Conservation (phyloP, 1,284 basidiomycete species). For the Papiliotrema fonsecae region DNA sequence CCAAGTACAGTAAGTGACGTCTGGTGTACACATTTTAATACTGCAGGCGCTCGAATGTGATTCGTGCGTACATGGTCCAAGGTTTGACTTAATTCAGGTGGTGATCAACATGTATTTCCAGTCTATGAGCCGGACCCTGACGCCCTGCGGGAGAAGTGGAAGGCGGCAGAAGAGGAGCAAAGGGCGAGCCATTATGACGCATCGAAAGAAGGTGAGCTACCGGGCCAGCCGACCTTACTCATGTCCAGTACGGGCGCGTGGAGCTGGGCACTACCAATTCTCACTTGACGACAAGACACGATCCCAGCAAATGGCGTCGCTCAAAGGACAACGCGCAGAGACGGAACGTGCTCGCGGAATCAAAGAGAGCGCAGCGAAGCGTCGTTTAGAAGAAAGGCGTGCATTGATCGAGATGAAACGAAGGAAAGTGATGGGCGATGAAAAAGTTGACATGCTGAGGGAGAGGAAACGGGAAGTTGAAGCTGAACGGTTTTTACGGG, state of each 20-base stretch:
- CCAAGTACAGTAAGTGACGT: conserved; percentile 39
- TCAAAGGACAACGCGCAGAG: conserved; percentile 62
- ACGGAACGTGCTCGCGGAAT: conserved; percentile 59
- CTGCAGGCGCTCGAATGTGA: conserved; percentile 57
- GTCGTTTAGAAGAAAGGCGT: conserved; percentile 73
- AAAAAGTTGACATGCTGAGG: conserved; percentile 26
- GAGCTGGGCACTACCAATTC: conserved; percentile 86
- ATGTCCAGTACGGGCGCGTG: conserved; percentile 61
- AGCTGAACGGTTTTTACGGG: conserved; percentile 34
- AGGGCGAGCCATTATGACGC: conserved; percentile 77
- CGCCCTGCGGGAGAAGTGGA: conserved; percentile 69
- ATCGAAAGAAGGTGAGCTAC: conserved; percentile 59
- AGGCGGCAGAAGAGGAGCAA: conserved; percentile 64
- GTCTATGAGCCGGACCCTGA: conserved; percentile 79
- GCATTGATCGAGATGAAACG: conserved; percentile 74
- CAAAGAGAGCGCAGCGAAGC: conserved; percentile 54
- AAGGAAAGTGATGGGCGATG: conserved; percentile 55
- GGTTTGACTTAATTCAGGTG: conserved; percentile 45
- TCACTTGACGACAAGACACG: conserved; percentile 73
- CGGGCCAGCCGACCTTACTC: too few relatives aligned
- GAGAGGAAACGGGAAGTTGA: conserved; percentile 24
- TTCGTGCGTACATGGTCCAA: conserved; percentile 41
- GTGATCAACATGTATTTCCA: conserved; percentile 74
- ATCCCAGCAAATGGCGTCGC: conserved; percentile 68
- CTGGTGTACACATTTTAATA: background rate